Conservation (phyloP, 108 stramenopile species). For the Cyclotella sp. region DNA sequence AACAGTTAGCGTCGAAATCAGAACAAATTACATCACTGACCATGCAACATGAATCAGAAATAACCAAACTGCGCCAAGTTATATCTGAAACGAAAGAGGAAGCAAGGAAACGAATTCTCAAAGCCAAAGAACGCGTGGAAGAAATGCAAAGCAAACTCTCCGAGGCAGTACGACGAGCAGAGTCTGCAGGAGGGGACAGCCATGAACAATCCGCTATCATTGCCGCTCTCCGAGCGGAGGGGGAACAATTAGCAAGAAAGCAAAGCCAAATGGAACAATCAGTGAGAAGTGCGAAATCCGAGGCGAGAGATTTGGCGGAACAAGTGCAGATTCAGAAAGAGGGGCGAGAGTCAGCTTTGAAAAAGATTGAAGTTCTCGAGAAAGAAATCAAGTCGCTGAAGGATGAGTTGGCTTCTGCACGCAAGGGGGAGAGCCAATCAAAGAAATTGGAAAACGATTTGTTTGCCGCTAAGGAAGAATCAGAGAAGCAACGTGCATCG, state of each 20-base stretch:
- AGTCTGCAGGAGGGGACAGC: constrained; percentile 29
- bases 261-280: constrained; percentile 82
- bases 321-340: constrained; percentile 57
- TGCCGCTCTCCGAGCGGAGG: constrained; percentile 70
- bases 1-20: constrained; percentile 71
- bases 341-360: constrained; percentile 37
- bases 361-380: constrained; percentile 59
- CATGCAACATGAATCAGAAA: constrained; percentile 61
- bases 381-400: constrained; percentile 65
- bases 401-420: constrained; percentile 61
- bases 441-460: constrained; percentile 74
- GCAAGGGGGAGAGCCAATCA: constrained; percentile 73
- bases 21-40: constrained; percentile 67
- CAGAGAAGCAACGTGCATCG: constrained; percentile 60
- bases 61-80: constrained; percentile 52
- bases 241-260: constrained; percentile 73
- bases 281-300: constrained; percentile 68
- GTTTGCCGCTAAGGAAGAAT: constrained; percentile 59
- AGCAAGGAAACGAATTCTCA: constrained; percentile 71
- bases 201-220: constrained; percentile 67
- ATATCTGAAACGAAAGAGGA: constrained; percentile 80
- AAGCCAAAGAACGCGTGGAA: constrained; percentile 79
- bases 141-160: constrained; percentile 55
- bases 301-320: constrained; percentile 63
- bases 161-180: constrained; percentile 51